A percentile compares a stretch with the other conserved stretches of the same genome.
Evolutionary conservation across 352 stramenopile species (phyloP).

Genomic region (Globisporangium paddicum): DNA sequence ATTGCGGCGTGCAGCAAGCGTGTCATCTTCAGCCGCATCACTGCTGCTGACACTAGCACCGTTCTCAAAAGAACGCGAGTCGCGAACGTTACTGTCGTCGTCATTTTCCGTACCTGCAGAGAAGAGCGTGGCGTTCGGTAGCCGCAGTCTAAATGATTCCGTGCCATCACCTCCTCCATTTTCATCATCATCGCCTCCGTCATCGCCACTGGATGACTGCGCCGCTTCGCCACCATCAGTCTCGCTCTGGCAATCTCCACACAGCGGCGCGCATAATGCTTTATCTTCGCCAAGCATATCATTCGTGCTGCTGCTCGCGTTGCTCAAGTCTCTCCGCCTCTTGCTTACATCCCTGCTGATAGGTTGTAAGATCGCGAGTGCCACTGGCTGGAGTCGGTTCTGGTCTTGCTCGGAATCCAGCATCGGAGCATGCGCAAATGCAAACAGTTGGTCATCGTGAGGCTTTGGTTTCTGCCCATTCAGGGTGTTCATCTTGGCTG

Average conservation of each 20-base stretch:
- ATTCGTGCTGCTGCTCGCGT: not conserved
- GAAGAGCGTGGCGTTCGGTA: not conserved
- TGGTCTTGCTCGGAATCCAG: constrained; percentile 39
- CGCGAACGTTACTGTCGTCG: not conserved
- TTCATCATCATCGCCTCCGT: constrained; percentile 1
- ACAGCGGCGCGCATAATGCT: constrained; percentile 3
- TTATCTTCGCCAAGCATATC: constrained; percentile 9
- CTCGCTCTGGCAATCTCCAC: constrained; percentile 16
- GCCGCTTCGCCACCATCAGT: not conserved
- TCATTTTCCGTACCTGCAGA: not conserved
- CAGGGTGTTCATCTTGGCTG: not conserved
- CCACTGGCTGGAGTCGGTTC: constrained; percentile 34
- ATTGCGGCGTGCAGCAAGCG: constrained; percentile 13
- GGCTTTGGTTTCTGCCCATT: not conserved
- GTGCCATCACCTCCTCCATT: not conserved
- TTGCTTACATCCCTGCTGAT: not conserved
- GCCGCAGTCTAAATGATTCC: not conserved
- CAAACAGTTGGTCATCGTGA: not conserved
- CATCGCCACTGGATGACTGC: not conserved
- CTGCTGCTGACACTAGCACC: not conserved
- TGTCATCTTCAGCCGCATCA: not conserved
- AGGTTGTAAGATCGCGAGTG: constrained; percentile 15
- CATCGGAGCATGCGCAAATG: constrained; percentile 33
- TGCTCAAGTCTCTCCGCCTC: not conserved
- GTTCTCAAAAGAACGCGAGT: not conserved